Evolutionary conservation across 805 yeast genomes (phyloP), one percentile per base, ranked within the genome.

Genomic region (Alloascoidea hylecoeti): DNA sequence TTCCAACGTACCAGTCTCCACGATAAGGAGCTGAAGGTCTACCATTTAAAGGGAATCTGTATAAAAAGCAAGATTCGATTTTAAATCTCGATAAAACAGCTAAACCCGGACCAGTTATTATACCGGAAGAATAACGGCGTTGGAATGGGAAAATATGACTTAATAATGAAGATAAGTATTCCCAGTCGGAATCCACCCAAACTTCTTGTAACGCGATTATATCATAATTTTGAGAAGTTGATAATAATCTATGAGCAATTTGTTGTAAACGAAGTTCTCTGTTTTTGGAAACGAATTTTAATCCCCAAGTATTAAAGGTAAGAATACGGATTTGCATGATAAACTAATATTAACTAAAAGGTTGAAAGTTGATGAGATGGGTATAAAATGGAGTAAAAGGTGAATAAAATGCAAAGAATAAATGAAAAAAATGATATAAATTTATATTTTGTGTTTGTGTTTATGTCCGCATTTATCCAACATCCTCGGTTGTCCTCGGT

Each of bases 1-100:
- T 92, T 5, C 98, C 98, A 16, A 92, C 98, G 46, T 72, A 84
- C 95, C 96, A 92, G 55, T 92, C 98, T 28, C 98, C 98, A 41
- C 97, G 63, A 61, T 73, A 79, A 45, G 92, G 78, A 0, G 98
- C 98, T 33, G 85, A 74, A 2, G 97, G 95, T 38, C 96, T 64
- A 2, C 98, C 98, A 55, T 89, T 92, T 43, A 92, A 72, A 0
- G 96, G 94, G 51, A 84, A 92, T 15, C 94, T 62, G 51, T 82
- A 80, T 35, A 92, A 56, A 51, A 80, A 82, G 0, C 95, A 74
- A 13, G 76, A 71, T 36, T 68, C 78, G 28, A 92, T 85, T 2
- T 96, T 96, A 44, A 81, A 70, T 45, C 81, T 76, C 13, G 95
- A 84, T 35, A 92, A 55, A 4, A 92, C 64, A 1, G 85, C 94